Percentiles rank a stretch among this genome's conserved stretches.
phyloP scores from a whole-genome alignment of 2,329 filamentous ascomycete genomes.

The Corinectria fuckeliana region DNA sequence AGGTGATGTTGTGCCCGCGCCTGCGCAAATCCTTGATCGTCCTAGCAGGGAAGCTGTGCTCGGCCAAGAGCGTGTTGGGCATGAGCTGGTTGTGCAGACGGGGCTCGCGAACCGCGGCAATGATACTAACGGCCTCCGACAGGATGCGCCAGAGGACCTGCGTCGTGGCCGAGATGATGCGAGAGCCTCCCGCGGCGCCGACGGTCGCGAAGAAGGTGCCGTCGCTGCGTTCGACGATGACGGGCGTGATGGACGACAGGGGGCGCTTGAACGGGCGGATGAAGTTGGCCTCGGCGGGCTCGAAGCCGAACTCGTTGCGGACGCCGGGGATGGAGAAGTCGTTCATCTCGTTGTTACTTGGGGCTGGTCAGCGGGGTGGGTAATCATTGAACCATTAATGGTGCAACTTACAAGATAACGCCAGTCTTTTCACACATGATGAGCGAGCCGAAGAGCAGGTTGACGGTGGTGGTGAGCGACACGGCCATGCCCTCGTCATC shows the following conservation, averaged over 20 bases:
- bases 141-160: constrained; percentile 77
- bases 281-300: constrained; percentile 81
- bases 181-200: constrained; percentile 80
- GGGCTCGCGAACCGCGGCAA: constrained; percentile 68
- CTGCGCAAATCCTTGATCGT: constrained; percentile 68
- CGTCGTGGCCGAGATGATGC: constrained; percentile 82
- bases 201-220: constrained; percentile 71
- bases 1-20: constrained; percentile 75
- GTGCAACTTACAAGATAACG: constrained; percentile 69
- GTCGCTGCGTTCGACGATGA: constrained; percentile 72
- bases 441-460: constrained; percentile 82
- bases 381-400: constrained; percentile 51
- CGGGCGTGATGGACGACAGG: constrained; percentile 80
- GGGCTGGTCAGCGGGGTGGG: neutral
- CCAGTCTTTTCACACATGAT: constrained; percentile 83
- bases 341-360: constrained; percentile 68
- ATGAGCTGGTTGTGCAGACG: constrained; percentile 84
- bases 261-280: constrained; percentile 82
- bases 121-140: constrained; percentile 58
- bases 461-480: constrained; percentile 85
- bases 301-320: constrained; percentile 84
- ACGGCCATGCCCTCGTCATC: constrained; percentile 78
- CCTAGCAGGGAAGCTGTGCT: constrained; percentile 70
- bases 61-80: constrained; percentile 72
- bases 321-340: constrained; percentile 86